Evolutionary conservation across 163 green algal genomes (phyloP).

Genomic region (Chloromonas sp.): DNA sequence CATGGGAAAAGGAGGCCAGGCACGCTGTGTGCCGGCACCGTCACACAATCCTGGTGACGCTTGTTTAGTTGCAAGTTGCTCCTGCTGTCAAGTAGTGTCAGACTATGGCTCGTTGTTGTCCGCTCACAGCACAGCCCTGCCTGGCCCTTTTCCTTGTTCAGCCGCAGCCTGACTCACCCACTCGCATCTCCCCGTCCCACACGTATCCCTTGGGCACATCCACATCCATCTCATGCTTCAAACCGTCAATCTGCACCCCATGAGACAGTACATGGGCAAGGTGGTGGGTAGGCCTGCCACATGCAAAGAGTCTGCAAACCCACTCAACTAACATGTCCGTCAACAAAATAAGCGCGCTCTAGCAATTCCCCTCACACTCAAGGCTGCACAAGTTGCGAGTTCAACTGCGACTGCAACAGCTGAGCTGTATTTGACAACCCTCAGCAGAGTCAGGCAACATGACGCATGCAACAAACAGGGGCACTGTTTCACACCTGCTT

Average conservation of each 20-base stretch:
- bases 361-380: no score
- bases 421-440: no score
- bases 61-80: not conserved
- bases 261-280: not conserved
- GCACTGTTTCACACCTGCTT: conserved; percentile 6
- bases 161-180: conserved; percentile 16
- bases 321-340: no score
- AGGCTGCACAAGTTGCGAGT: no score
- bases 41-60: not conserved
- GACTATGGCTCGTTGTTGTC: no score
- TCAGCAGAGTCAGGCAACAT: no score
- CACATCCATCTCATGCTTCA: conserved; percentile 68
- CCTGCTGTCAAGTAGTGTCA: not conserved
- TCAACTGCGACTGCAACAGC: no score
- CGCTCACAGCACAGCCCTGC: no score
- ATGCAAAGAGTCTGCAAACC: no score
- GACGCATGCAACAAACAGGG: no score
- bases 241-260: conserved; percentile 45
- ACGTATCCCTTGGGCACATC: conserved; percentile 67
- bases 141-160: not conserved
- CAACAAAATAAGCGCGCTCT: no score
- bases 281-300: no score
- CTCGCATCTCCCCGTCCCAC: conserved; percentile 68
- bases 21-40: not conserved
- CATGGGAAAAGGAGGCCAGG: not conserved